These are phyloP conservation scores for Rhodotorula sp. DNA, from an alignment of 1,284 basidiomycete species.

Conservation along the genomic window DNA sequence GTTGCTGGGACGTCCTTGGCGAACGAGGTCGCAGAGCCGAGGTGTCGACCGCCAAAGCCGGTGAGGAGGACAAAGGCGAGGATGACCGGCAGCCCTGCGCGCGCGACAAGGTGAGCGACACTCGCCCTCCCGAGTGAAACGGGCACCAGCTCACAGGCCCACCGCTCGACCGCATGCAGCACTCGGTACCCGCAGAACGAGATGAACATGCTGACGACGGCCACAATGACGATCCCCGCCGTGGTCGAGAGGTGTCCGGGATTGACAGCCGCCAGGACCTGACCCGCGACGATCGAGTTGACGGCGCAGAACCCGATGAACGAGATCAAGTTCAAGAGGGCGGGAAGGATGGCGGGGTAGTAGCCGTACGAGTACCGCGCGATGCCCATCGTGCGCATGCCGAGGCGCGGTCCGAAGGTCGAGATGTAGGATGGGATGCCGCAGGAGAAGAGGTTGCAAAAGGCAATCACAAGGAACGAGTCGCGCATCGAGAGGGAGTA, in stretches of 20 bases:
- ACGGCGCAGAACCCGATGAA: conserved; percentile 67
- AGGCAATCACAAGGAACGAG: conserved; percentile 69
- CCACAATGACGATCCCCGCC: conserved; percentile 85
- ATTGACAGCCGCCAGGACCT: conserved; percentile 70
- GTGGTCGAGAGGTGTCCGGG: conserved; percentile 55
- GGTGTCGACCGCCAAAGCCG: conserved; percentile 47
- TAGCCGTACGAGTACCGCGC: conserved; percentile 61
- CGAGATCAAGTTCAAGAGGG: conserved; percentile 62
- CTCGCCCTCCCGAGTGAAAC: neutral
- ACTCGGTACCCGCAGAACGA: conserved; percentile 77
- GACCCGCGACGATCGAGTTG: conserved; percentile 74
- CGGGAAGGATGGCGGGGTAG: conserved; percentile 64
- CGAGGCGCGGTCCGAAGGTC: conserved; percentile 47
- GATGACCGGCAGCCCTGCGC: conserved; percentile 46
- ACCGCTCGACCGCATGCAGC: conserved; percentile 51
- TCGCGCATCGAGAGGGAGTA: conserved; percentile 54
- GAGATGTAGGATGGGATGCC: conserved; percentile 62
- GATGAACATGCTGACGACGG: conserved; percentile 69
- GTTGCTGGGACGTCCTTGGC: conserved; percentile 39
- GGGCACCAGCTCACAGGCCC: conserved; percentile 41
- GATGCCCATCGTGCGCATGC: conserved; percentile 83
- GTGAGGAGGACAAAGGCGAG: conserved; percentile 48
- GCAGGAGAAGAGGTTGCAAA: conserved; percentile 66
- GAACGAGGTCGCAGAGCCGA: conserved; percentile 45
- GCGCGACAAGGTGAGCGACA: too few relatives aligned